Evolutionary conservation across 805 yeast species (phyloP), one percentile per base, ranked within the genome.

Genomic region (Candida sonorensis): DNA sequence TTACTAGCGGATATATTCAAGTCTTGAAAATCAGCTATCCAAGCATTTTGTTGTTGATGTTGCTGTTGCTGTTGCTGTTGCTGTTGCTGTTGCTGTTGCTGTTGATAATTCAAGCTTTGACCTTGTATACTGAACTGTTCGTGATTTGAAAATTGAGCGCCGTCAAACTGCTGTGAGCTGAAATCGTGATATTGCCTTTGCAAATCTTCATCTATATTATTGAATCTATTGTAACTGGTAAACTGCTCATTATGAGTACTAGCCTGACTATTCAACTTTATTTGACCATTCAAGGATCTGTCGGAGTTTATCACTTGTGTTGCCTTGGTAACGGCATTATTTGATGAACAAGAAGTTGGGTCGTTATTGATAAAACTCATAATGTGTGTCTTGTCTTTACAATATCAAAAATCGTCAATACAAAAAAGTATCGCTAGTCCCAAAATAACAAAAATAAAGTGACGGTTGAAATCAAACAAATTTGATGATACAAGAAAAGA

Each of bases 161-260:
- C n/a, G n/a, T n/a, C n/a, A n/a, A n/a, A n/a, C n/a, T n/a, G n/a
- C n/a, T n/a, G n/a, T n/a, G n/a, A n/a, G n/a, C n/a, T n/a, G 39
- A 65, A 67, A 12, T 65, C 67, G n/a, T 44, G n/a, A n/a, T n/a
- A n/a, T n/a, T n/a, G n/a, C n/a, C n/a, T 44, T 37, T 68, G 66
- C 23, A 67, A 47, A 10, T 40, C 45, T 4, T 43, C 33, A 38
- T 69, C 73, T 7, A 41, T 11, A 50, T 46, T 7, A 3, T 49
- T 23, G 7, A 37, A 24, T 17, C 29, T 37, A 33, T 39, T 39
- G 24, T 29, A 39, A n/a, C 24, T 33, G 26, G 31, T 32, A 17
- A 40, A 35, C 13, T 24, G 21, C 23, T 17, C 20, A 16, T 20
- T 30, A n/a, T 24, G 24, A 3, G 17, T 10, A 13, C 26, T 22